Conservation (phyloP, 2,329 filamentous ascomycete species). For the Aspergillus ibericus region DNA sequence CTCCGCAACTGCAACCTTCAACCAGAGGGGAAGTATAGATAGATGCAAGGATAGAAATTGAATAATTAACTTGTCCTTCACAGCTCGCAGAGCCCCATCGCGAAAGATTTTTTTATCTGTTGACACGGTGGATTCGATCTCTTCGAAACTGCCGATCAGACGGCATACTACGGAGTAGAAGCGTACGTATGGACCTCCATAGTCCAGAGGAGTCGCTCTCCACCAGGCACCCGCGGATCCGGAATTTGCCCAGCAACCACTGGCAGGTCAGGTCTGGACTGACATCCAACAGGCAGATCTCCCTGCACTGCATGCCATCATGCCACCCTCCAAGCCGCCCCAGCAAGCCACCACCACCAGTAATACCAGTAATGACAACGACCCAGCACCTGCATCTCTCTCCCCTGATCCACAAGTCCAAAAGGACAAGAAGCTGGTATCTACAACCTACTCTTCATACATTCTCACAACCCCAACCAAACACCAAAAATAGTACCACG, state of each 20-base stretch:
- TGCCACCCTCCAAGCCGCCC: not conserved
- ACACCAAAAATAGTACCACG: too few relatives aligned
- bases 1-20: not conserved
- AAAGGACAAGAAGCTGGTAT: constrained; percentile 29
- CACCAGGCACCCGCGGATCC: not conserved
- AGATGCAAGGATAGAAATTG: not conserved
- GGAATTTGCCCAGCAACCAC: too few relatives aligned
- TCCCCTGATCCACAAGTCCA: constrained; percentile 15
- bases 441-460: too few relatives aligned
- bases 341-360: not conserved
- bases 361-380: not conserved
- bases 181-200: too few relatives aligned
- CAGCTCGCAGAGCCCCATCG: not conserved
- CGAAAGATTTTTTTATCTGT: not conserved
- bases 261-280: too few relatives aligned
- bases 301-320: not conserved
- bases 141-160: not conserved
- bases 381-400: not conserved
- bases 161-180: not conserved
- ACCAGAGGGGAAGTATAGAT: constrained; percentile 12
- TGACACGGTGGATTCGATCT: not conserved
- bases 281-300: too few relatives aligned
- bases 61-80: not conserved
- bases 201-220: too few relatives aligned
- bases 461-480: too few relatives aligned